Conservation (phyloP, 108 stramenopile genomes). For the Fistulifera pelliculosa region DNA sequence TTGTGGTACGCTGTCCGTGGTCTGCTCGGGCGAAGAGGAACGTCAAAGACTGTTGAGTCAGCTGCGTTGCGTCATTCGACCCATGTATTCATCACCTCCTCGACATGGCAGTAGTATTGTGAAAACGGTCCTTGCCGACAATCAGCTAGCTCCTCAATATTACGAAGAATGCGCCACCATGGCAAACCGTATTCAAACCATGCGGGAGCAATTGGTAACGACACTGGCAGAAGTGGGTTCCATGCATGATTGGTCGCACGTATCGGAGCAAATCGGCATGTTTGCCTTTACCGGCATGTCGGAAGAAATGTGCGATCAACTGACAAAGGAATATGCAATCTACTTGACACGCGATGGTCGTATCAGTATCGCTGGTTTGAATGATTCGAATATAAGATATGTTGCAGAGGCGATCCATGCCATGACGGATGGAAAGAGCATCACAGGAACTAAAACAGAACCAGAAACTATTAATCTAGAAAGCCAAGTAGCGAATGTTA, state of each 20-base stretch:
- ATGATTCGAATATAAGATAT: conserved; percentile 87
- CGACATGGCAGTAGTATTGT: conserved; percentile 93
- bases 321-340: conserved; percentile 83
- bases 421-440: conserved; percentile 81
- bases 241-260: conserved; percentile 89
- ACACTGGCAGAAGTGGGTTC: conserved; percentile 75
- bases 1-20: conserved; percentile 87
- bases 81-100: conserved; percentile 97
- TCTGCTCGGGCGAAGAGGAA: conserved; percentile 74
- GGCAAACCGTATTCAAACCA: conserved; percentile 86
- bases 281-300: conserved; percentile 97
- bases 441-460: no score
- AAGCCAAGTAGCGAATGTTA: no score
- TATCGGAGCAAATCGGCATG: conserved; percentile 98
- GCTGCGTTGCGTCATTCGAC: conserved; percentile 87
- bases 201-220: conserved; percentile 73
- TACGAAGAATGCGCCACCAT: conserved; percentile 84
- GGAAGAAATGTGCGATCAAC: conserved; percentile 80
- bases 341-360: conserved; percentile 95
- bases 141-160: conserved; percentile 67
- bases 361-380: conserved; percentile 96
- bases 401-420: conserved; percentile 88
- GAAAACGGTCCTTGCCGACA: conserved; percentile 78
- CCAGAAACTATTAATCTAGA: no score
- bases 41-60: conserved; percentile 82